phyloP scores from a whole-genome alignment of 2,329 filamentous ascomycete species.

The Tricladium varicosporioides region DNA sequence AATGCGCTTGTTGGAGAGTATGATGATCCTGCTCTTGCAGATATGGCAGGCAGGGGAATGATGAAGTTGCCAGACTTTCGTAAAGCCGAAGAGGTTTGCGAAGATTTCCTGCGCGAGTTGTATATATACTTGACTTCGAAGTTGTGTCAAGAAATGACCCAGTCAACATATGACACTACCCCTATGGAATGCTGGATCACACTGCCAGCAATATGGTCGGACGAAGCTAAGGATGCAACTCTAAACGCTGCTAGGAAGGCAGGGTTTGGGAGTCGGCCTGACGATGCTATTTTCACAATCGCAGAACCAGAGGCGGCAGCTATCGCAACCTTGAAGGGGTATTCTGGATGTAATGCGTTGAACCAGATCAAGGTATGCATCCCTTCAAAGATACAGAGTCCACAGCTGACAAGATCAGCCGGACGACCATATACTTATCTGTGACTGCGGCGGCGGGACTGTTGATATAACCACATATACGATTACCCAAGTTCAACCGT shows the following conservation, averaged over 20 bases:
- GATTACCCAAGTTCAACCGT: conserved; percentile 17
- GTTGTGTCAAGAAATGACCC: conserved; percentile 10
- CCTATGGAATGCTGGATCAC: conserved; percentile 28
- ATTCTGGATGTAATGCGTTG: neutral
- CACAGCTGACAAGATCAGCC: conserved; percentile 9
- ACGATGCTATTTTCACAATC: conserved; percentile 24
- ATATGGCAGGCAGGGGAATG: conserved; percentile 11
- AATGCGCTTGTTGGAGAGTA: conserved; percentile 12
- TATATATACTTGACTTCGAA: conserved; percentile 15
- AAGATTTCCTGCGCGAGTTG: conserved; percentile 24
- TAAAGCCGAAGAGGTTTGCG: conserved; percentile 19
- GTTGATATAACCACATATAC: conserved; percentile 29
- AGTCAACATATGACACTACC: conserved; percentile 14
- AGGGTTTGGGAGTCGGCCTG: conserved; percentile 18
- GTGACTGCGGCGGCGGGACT: conserved; percentile 29
- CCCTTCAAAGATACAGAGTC: no score
- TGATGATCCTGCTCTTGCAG: conserved; percentile 19
- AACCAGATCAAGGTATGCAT: conserved; percentile 19
- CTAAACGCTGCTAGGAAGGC: conserved; percentile 22
- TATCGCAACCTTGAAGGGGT: conserved; percentile 21
- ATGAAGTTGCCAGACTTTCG: conserved; percentile 18
- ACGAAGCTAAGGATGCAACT: conserved; percentile 27
- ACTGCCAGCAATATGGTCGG: conserved; percentile 28
- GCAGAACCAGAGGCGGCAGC: conserved; percentile 30
- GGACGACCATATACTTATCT: conserved; percentile 23